Base-by-base conservation (phyloP, 2,329 filamentous ascomycete genomes). In the Fusarium devonianum region DNA sequence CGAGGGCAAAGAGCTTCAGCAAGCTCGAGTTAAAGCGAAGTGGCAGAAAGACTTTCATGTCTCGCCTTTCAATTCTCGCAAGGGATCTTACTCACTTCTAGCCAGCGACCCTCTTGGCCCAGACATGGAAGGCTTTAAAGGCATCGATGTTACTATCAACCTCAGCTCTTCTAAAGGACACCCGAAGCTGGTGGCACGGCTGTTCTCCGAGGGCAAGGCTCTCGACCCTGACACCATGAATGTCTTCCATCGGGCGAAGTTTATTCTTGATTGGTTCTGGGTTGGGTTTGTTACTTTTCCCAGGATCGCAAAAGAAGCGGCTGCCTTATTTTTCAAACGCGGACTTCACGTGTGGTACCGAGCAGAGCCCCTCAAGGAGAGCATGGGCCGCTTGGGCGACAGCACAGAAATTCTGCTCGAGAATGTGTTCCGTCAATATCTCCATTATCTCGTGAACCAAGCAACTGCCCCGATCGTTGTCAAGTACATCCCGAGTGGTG, bases 11-110 rank as follows among this genome's bases (percentile, higher is more conserved):
- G 16, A 34, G 18, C 23, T 53, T 46, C 25, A 53, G 10, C 35
- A 35, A 13, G 22, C 40, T 16, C 39, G 56, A 13, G 79, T 86
- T 63, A 77, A 71, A 12, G 74, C 79, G 14, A 71, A 72, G 0
- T 89, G 84, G 82, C 69, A 73, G 5, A 92, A 92, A 60, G 87
- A 89, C 57, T 89, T 92, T 56, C 88, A 90, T 64, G 86, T 90
- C 13, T 91, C 87, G 1, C 86, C 86, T 0, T 92, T 92, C 75
- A 92, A 88, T 66, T 82, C 80, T 5, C 75, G 79, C 21, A 78
- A 80, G 41, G 82, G 82, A 3, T 71, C 71, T 0, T 86, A 84
- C 62, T 80, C 76, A 2, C 62, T 85, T 11, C 60, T 71, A 9
- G 75, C 79, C 2, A 69, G 67, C 49, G 80, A 86, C 32, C 70